These are phyloP conservation scores for Vaccinium corymbosum DNA, from an alignment of 148 eudicot genomes.

Conservation along the genomic window DNA sequence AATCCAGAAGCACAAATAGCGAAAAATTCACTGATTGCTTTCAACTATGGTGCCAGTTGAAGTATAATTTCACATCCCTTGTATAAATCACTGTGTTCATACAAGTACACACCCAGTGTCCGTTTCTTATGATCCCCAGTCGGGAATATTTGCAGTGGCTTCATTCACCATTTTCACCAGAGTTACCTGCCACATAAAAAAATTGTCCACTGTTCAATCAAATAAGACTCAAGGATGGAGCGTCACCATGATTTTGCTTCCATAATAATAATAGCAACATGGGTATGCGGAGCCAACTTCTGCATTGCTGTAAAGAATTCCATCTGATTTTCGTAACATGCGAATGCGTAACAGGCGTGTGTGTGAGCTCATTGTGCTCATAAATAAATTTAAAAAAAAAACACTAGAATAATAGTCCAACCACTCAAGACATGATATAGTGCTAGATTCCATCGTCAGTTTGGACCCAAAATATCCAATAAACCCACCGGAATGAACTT, in stretches of 20 bases:
- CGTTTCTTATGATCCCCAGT: conserved; percentile 56
- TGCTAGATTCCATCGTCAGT: neutral
- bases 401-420: neutral
- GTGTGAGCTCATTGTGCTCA: neutral
- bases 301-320: neutral
- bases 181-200: conserved; percentile 54
- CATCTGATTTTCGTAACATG: neutral
- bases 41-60: neutral
- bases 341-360: no score
- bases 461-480: neutral
- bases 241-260: neutral
- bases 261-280: neutral
- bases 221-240: neutral
- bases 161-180: conserved; percentile 94
- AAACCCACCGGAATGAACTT: no score
- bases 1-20: conserved; percentile 7
- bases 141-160: conserved; percentile 80
- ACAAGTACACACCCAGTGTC: neutral
- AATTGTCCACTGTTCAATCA: neutral
- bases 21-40: neutral
- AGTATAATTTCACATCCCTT: neutral
- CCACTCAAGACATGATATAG: neutral
- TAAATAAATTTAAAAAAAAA: neutral
- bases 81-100: neutral
- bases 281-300: neutral